phyloP scores from a whole-genome alignment of 441 rosid genomes.

The Syzygium syzygioides region DNA sequence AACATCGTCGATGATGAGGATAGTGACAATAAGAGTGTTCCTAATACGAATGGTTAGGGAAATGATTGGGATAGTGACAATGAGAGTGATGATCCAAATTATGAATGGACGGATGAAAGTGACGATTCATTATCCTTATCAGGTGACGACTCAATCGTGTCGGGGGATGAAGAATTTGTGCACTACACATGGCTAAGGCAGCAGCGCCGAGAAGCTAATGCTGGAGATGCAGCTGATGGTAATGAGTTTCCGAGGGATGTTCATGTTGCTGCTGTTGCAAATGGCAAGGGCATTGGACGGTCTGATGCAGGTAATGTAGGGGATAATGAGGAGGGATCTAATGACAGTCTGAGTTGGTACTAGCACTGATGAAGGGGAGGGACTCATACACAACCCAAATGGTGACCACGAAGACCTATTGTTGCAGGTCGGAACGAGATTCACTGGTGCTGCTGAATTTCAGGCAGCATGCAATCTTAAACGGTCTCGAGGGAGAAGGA shows the following conservation, averaged over 20 bases:
- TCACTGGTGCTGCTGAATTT: not conserved
- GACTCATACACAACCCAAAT: not conserved
- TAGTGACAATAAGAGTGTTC: not conserved
- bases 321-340: not conserved
- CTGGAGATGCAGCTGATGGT: not conserved
- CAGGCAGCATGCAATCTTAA: fast-evolving
- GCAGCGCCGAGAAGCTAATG: not conserved
- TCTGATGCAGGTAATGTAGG: not conserved
- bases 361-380: not conserved
- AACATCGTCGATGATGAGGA: not conserved
- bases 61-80: not conserved
- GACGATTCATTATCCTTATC: not conserved
- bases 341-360: not conserved
- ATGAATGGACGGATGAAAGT: not conserved
- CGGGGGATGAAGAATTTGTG: not conserved
- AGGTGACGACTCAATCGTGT: not conserved
- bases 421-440: not conserved
- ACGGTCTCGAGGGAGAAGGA: not conserved
- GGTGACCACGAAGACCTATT: not conserved
- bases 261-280: not conserved
- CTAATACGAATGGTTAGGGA: not conserved
- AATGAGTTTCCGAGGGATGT: not conserved
- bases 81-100: not conserved
- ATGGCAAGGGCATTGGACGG: not conserved
- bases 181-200: not conserved